Percentiles rank a stretch among this genome's conserved stretches.
Evolutionary conservation across 306 rosid species (phyloP).

Genomic region (Medicago arabica): DNA sequence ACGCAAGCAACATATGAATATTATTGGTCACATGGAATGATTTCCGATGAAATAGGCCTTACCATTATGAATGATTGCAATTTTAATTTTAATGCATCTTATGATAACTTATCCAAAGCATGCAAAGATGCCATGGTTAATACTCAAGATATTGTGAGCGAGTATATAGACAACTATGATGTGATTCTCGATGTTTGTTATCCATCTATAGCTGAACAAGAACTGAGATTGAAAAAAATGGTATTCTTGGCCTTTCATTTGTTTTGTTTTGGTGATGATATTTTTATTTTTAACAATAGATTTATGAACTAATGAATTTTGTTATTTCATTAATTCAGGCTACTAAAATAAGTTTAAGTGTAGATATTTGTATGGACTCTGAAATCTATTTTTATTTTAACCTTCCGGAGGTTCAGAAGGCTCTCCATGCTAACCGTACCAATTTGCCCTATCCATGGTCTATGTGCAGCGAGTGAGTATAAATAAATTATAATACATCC

Average conservation of each 20-base stretch:
- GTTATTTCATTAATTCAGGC: slow-evolving; percentile 55
- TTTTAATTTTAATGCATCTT: neutral
- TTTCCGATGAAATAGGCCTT: slow-evolving; percentile 60
- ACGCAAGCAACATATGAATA: slow-evolving; percentile 15
- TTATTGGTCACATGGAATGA: slow-evolving; percentile 17
- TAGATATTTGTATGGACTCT: slow-evolving; percentile 78
- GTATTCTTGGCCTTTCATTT: neutral
- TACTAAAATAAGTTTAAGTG: slow-evolving; percentile 71
- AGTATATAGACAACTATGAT: neutral
- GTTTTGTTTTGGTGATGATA: neutral
- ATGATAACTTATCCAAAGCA: slow-evolving; percentile 6
- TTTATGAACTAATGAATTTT: neutral
- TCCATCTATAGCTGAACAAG: slow-evolving; percentile 56
- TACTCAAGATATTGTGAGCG: neutral
- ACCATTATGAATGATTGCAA: slow-evolving; percentile 3
- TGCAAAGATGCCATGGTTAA: neutral
- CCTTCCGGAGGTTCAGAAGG: slow-evolving; percentile 88
- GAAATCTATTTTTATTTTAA: slow-evolving; percentile 78
- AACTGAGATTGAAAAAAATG: slow-evolving; percentile 10
- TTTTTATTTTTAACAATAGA: neutral
- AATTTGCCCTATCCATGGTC: slow-evolving; percentile 70
- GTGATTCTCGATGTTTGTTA: slow-evolving; percentile 72
- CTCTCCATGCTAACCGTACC: slow-evolving; percentile 94
- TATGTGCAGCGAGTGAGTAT: slow-evolving; percentile 78
- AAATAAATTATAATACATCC: neutral